Percentiles rank a stretch among this genome's conserved stretches.
Conservation (phyloP, 116 monocot genomes). For the Phalaenopsis hybrid region DNA sequence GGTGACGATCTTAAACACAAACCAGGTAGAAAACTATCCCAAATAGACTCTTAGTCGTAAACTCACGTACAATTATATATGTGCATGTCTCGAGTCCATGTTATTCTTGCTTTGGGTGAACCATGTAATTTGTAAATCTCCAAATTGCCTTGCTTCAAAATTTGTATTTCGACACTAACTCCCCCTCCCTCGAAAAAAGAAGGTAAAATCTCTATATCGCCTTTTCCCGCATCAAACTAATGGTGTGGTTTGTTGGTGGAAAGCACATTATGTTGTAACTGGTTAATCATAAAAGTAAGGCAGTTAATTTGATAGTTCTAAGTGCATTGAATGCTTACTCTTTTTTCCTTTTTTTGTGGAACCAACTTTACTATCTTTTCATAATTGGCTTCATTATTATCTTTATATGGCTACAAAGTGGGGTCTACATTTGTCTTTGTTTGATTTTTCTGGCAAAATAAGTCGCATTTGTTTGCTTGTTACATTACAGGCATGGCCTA, state of each 20-base stretch:
- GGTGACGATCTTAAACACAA: too few species aligned
- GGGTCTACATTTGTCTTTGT: background rate
- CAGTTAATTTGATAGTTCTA: constrained; percentile 1
- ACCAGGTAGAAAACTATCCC: too few species aligned
- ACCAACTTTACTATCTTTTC: constrained; percentile 4
- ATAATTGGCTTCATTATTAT: background rate
- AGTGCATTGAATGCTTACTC: background rate
- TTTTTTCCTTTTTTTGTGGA: background rate
- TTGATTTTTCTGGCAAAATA: background rate
- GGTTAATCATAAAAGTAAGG: background rate
- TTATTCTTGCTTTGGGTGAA: too few species aligned
- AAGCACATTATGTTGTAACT: background rate
- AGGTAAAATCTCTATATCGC: too few species aligned
- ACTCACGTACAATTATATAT: too few species aligned
- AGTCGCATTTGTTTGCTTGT: background rate
- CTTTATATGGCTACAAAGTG: background rate
- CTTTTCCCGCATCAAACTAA: too few species aligned
- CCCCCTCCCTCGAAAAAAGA: too few species aligned
- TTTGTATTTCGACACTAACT: too few species aligned
- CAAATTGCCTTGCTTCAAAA: too few species aligned
- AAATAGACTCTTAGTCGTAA: too few species aligned
- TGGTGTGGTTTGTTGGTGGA: background rate
- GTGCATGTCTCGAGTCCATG: too few species aligned
- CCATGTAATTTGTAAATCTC: too few species aligned
- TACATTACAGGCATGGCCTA: background rate